Base-by-base conservation (phyloP, 306 rosid species). In the Trifolium dubium region DNA sequence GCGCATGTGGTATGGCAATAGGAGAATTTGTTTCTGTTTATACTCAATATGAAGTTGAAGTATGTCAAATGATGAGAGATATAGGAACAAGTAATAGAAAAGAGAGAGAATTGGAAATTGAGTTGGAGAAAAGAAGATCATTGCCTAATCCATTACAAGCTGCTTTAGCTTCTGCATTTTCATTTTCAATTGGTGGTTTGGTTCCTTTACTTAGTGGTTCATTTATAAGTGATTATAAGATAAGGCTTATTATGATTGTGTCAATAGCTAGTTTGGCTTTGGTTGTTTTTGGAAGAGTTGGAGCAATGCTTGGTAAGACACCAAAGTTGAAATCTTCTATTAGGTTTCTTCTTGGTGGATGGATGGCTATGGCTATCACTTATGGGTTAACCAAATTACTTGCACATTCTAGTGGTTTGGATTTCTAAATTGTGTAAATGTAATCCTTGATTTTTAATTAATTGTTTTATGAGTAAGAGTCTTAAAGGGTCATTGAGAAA, bases 11-110 rank as follows among this genome's bases (percentile, higher is more conserved):
- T 3, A 87, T 89, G 92, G 88, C 90, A 19, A 85, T 87, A 7
- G 90, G 96, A 4, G 96, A 89, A 64, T 87, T 78, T 56, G 90
- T 89, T 47, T 81, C 96, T 10, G 92, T 89, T 59, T 80, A 50
- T 71, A 82, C 89, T 17, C 94, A 89, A 32, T 89, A 81, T 34
- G 94, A 89, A 15, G 74, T 87, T 4, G 95, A 89, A 80, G 4
- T 73, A 2, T 30, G 82, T 30, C 92, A 85, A 63, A 84, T 85
- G 72, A 74, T 79, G 71, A 85, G 91, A 62, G 83, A 83, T 0
- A 34, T 35, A 40, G 60, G 18, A 0, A 79, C 4, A 19, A 63
- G 17, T 19, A 40, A 34, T 3, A 35, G 10, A 47, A 32, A 12
- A 23, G 65, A 55, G 8, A 67, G 23, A 0, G 46, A 47, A 0